Conservation (phyloP, 331 rosid species). For the Pyracantha coccinea region DNA sequence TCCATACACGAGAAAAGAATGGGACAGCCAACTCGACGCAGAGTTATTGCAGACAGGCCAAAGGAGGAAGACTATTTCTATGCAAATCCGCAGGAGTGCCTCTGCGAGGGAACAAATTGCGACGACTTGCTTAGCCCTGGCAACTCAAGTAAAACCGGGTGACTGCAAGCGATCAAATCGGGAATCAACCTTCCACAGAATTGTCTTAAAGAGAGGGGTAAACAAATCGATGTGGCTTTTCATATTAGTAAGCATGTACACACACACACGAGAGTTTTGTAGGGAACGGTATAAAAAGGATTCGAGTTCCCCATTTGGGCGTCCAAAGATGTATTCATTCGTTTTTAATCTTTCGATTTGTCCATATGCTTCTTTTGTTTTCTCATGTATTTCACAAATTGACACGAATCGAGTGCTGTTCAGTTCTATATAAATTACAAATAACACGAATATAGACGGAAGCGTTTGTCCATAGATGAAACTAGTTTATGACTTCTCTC, state of each 20-base stretch:
- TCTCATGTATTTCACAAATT: neutral
- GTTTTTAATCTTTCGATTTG: constrained; percentile 9
- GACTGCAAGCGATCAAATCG: constrained; percentile 19
- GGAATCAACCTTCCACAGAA: constrained; percentile 16
- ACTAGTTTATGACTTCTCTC: neutral
- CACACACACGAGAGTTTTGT: constrained; percentile 29
- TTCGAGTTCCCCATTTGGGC: constrained; percentile 14
- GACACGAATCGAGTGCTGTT: neutral
- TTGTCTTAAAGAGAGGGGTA: constrained; percentile 13
- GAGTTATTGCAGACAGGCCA: constrained; percentile 54
- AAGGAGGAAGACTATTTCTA: constrained; percentile 97
- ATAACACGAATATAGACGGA: neutral
- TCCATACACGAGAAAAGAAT: constrained; percentile 53
- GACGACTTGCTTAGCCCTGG: constrained; percentile 36
- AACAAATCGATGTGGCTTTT: constrained; percentile 9
- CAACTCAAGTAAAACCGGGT: constrained; percentile 29
- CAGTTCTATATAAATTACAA: neutral
- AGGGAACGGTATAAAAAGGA: constrained; percentile 19
- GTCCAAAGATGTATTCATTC: constrained; percentile 12
- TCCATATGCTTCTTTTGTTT: constrained; percentile 6
- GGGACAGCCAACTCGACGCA: constrained; percentile 70
- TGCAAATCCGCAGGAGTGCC: constrained; percentile 92
- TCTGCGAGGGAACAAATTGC: constrained; percentile 60
- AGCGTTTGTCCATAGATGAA: neutral
- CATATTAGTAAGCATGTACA: constrained; percentile 12